Evolutionary conservation across 768 basidiomycete genomes (phyloP), one percentile per base, ranked within the genome.

Genomic region (Tulasnella sp.): DNA sequence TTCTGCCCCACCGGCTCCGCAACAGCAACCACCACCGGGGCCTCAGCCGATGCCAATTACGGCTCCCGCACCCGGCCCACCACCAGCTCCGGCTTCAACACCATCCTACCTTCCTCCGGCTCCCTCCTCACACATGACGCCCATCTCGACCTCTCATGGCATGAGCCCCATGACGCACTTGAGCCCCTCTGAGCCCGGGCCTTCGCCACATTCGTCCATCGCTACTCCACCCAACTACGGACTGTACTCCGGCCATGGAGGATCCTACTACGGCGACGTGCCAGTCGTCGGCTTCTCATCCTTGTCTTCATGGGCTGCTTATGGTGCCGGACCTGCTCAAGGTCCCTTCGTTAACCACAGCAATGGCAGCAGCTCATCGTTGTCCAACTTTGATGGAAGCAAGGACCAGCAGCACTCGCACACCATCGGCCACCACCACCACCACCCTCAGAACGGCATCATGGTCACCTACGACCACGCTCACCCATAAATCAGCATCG

Each of bases 151-250:
- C n/a, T 72, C 71, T 23, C 71, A 72, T 72, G 71, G 61, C 4
- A 74, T 77, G 77, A 77, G 77, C 77, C 77, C 77, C 26, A 37
- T 69, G 42, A 26, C 57, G n/a, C 55, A 51, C 37, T 23, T 57
- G 32, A 57, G 51, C 29, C 75, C 75, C 20, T 61, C 48, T 9
- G 67, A 70, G 39, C 67, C 77, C 16, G 77, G 77, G 3, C 70
- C 71, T 18, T 77, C 77, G 18, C 77, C 77, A 3, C 77, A 77
- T 71, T 77, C 77, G n/a, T 71, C 77, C 29, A 73, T 77, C 42
- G 77, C 77, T 29, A 48, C 77, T 13, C 77, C 77, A 40, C 67
- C 77, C 67, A 77, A 77, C 55, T 77, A 77, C 35, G 67, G 44
- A 3, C 20, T 77, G 16, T 73, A 77, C 71, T n/a, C 32, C 32